Base-by-base conservation (phyloP, 441 rosid species). In the Corymbia calophylla region DNA sequence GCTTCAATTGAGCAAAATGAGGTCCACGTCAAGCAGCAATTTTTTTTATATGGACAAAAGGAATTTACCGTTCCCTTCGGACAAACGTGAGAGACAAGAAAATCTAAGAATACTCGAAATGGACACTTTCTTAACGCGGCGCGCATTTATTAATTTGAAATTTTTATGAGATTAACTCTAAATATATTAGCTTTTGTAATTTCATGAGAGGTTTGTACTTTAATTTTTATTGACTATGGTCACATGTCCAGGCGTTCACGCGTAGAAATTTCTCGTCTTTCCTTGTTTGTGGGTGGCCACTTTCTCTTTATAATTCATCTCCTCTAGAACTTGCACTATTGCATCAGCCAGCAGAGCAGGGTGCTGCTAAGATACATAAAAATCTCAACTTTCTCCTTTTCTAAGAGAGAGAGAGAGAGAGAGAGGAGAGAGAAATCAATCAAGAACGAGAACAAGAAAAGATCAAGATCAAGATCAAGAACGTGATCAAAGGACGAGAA, bases 101-200 rank as follows among this genome's bases (percentile, higher is more conserved):
- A 23, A 77, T 5, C 15, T 4, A 4, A 5, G 48, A 70, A 70
- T 19, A 35, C 27, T 70, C 81, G 2, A 23, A 35, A 70, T 23
- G 48, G 48, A 35, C 81, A 58, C n/a, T 58, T 58, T 29, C 29
- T 4, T 3, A 62, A 13, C 68, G 9, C 32, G 68, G 68, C 32
- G 0, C 2, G 9, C 13, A n/a, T 13, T 7, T 29, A 29, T 15
- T 0, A 13, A 13, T 7, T 62, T 4, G 62, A 62, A 62, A 6
- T 29, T 39, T 39, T 39, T 39, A 39, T 39, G 6, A 5, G 44
- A 39, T 39, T 39, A 13, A 29, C 17, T 62, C 5, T 25, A 62
- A 62, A 6, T 29, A 29, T 64, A 15, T 4, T 39, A 39, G 44
- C n/a, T 2, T 32, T 16, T n/a, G 9, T 32, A 10, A 18, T 19